These are phyloP conservation scores for Exophiala oligosperma DNA, from an alignment of 2,329 filamentous ascomycete genomes.

Conservation along the genomic window DNA sequence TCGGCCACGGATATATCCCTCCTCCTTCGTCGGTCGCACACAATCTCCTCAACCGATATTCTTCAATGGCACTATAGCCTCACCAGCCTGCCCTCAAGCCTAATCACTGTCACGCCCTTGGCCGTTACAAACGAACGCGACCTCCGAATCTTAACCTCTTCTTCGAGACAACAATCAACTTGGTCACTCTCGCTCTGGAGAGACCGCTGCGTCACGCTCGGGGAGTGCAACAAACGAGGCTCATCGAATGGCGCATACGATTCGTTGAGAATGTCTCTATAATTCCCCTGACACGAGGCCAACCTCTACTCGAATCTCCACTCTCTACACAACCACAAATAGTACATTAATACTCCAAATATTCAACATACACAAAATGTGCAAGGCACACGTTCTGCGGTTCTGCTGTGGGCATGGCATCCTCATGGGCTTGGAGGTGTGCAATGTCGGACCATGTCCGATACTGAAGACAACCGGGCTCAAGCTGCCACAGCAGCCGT, in stretches of 20 bases:
- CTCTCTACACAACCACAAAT: constrained; percentile 3
- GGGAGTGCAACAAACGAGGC: neutral
- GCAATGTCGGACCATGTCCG: constrained; percentile 25
- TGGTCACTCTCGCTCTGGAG: neutral
- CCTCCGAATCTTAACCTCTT: neutral
- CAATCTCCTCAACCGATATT: neutral
- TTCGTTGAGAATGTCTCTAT: constrained; percentile 13
- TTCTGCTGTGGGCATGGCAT: constrained; percentile 30
- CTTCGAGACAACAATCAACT: neutral
- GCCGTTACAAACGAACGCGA: neutral
- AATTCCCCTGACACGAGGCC: constrained; percentile 2
- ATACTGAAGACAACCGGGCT: constrained; percentile 27
- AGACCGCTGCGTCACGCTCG: neutral
- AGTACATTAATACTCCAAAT: neutral
- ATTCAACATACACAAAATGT: constrained; percentile 21
- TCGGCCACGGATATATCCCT: neutral
- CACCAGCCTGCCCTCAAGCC: neutral
- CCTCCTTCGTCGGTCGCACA: neutral
- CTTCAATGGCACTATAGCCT: neutral
- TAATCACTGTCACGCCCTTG: neutral
- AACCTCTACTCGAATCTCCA: constrained; percentile 7
- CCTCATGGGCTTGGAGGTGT: constrained; percentile 28
- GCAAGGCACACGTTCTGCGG: constrained; percentile 29
- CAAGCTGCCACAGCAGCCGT: constrained; percentile 29
- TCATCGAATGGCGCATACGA: neutral